Base-by-base conservation (phyloP, 2,329 filamentous ascomycete genomes). In the Aureobasidium namibiae region DNA sequence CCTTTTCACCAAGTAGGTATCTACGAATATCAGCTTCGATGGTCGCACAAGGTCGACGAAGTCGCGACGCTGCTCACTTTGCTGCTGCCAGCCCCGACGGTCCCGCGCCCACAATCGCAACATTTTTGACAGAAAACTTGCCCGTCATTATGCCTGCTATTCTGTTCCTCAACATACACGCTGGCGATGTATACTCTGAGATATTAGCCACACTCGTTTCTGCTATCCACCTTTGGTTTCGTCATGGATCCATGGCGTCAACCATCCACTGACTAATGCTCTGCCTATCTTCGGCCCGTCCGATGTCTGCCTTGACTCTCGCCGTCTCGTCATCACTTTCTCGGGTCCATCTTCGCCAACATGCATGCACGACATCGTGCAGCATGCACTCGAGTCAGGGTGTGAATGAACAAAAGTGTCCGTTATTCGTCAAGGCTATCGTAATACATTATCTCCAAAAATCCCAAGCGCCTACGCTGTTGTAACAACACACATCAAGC, bases 61-160 rank as follows among this genome's bases (percentile, higher is more conserved):
- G 34, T 34, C 34, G 42, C 21, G 26, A 39, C n/a, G 44, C 53
- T 2, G 61, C 67, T 60, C 69, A 79, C 78, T 90, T 94, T 56
- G 90, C 90, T 24, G 87, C 84, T 26, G 87, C 83, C 4, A 96
- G 77, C 4, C 92, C 92, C 63, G 82, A 83, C 0, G 92, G 89
- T 0, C 92, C 92, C 10, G 88, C 91, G 23, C 92, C 92, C 64
- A 96, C 84, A 61, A 96, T 79, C 64, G 89, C 90, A 64, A 96
- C 78, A 46, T 74, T 82, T 61, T 78, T 78, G 50, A 88, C 79
- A 56, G 67, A 68, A 42, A 75, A 64, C 45, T 60, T 72, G 26
- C 26, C 16, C 24, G 38, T 18, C 57, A 53, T 57, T 38, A 23
- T n/a, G 5, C 54, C 39, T 34, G 29, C 14, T 42, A 42, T 23